Base-by-base conservation (phyloP, 2,329 filamentous ascomycete genomes). In the Curvularia hawaiiensis region DNA sequence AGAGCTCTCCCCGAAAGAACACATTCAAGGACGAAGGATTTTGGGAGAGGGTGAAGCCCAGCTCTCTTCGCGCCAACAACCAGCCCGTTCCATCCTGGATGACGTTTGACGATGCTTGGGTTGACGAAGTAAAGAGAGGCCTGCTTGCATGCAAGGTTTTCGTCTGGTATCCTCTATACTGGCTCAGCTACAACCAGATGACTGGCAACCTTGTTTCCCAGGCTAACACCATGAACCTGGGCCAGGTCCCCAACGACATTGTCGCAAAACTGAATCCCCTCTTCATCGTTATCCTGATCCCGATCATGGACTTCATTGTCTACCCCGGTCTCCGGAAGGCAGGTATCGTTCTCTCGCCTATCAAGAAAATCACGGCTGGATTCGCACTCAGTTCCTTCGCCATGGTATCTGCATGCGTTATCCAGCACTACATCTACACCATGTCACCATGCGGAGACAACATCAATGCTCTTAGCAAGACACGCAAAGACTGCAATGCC, bases 101-200 rank as follows among this genome's bases (percentile, higher is more conserved):
- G 88, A 90, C 87, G 0, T 92, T 91, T 64, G 89, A 92, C 60
- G 90, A 92, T 64, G 85, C 85, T 56, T 92, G 89, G 88, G 89
- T 92, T 7, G 89, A 92, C 54, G 88, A 92, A 71, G 86, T 92
- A 46, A 81, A 82, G 52, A 87, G 90, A 74, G 89, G 89, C 57
- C 54, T 73, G 16, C 61, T 68, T 22, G 74, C 75, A 3, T 78
- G 75, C 70, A 72, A 72, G 26, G 73, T 78, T 8, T 78, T 78
- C 56, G 58, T 87, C 56, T 91, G 88, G 80, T 85, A 87, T 61
- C 89, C 89, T 30, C 55, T 73, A 0, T 72, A 69, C 56, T 72
- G 67, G 67, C 51, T 72, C 31, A 41, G 57, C 2, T 64, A 65
- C 49, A 83, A 83, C 52, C 88, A 90, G 65, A 86, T 90, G 77